Conservation (phyloP, 345 rosid genomes). For the Aethionema arabicum region DNA sequence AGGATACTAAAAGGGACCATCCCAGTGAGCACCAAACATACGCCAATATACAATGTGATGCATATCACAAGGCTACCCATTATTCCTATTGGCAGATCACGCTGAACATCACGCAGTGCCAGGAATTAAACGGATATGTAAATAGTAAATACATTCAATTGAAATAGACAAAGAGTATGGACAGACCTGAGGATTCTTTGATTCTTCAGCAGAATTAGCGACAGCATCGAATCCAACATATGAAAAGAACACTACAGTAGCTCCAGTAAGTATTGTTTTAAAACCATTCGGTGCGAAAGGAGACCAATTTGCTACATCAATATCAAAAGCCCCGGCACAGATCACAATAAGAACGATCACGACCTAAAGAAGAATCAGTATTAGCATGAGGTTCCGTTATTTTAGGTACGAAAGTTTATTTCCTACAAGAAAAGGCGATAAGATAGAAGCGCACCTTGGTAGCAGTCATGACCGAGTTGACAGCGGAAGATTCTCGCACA, state of each 20-base stretch:
- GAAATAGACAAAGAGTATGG: not conserved
- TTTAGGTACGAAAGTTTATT: not conserved
- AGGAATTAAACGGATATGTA: slow-evolving; percentile 20
- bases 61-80: slow-evolving; percentile 89
- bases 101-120: slow-evolving; percentile 42
- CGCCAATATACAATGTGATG: slow-evolving; percentile 66
- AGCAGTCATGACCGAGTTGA: slow-evolving; percentile 78
- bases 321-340: slow-evolving; percentile 75
- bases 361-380: slow-evolving; percentile 48
- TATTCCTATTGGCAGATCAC: slow-evolving; percentile 85
- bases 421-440: not conserved
- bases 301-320: slow-evolving; percentile 86
- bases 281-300: slow-evolving; percentile 90
- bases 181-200: slow-evolving; percentile 83
- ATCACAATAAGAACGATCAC: slow-evolving; percentile 78
- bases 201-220: slow-evolving; percentile 96
- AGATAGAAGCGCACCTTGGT: slow-evolving; percentile 50
- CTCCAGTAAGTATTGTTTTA: slow-evolving; percentile 76
- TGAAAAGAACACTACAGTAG: slow-evolving; percentile 92
- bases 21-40: slow-evolving; percentile 94
- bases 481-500: slow-evolving; percentile 72
- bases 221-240: slow-evolving; percentile 99
- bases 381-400: not conserved
- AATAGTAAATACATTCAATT: not conserved
- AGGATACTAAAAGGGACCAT: slow-evolving; percentile 78